Base-by-base conservation (phyloP, 169 alveolate species). In the Plasmodium sp. region DNA sequence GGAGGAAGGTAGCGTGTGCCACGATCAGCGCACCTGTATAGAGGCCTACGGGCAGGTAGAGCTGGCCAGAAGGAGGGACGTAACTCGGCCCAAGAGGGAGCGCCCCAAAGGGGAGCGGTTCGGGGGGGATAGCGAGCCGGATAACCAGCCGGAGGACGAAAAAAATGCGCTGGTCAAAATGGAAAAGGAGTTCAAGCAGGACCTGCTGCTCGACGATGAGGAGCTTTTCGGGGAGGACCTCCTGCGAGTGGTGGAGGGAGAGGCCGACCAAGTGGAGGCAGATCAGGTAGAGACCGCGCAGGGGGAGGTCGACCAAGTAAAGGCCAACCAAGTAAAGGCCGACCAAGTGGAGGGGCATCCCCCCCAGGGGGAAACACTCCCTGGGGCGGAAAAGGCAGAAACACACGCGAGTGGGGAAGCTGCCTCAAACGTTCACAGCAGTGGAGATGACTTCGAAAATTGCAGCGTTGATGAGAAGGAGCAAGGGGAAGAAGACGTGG, bases 391-490 rank as follows among this genome's bases (percentile, higher is more conserved):
- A 12, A 0, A 51, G 9, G 62, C 18, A 43, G 16, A 39, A 14
- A 51, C 16, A 3, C 27, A 51, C 62, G 22, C 12, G 12, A 36
- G 51, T 82, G 39, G 39, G 80, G 36, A 71, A 36, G 33, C 75
- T 31, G 16, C 14, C 31, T 36, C 14, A 81, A 92, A 10, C 36
- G 14, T 51, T 18, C 34, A 22, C 58, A 34, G 80, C 33, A 34
- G 67, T 33, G 75, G 48, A 48, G 85, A 36, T 67, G 94, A 77
- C 41, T 88, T 88, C 81, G 94, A 88, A 88, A 88, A 80, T 81
- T 88, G 94, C 34, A 80, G 72, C 10, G 81, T 88, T 4, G 84
- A 88, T 18, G 94, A 88, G 73, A 88, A 88, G 62, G 72, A 7
- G 75, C 33, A 33, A n/a, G 5, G 43, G 2, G 39, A 74, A 41